These are phyloP conservation scores for Phycomyces blakesleeanus DNA, from an alignment of 192 early-diverging fungal genomes.

Conservation along the genomic window DNA sequence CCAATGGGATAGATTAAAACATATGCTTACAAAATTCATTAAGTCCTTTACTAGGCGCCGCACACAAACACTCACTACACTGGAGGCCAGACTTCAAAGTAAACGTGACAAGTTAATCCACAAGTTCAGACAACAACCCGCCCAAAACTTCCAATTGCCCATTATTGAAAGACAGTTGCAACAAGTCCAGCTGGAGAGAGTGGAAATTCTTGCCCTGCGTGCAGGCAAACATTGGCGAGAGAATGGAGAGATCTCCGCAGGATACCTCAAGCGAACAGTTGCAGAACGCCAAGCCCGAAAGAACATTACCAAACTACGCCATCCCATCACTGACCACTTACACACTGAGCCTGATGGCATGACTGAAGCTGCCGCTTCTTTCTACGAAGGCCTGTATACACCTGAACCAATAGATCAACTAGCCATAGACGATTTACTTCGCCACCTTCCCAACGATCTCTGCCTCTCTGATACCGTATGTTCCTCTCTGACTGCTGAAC, in stretches of 20 bases:
- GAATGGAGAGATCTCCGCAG: conserved; percentile 7
- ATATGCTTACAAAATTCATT: background rate
- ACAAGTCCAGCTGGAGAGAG: background rate
- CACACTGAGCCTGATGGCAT: background rate
- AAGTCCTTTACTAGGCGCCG: background rate
- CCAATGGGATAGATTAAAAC: conserved; percentile 5
- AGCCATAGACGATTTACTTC: background rate
- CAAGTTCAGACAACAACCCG: background rate
- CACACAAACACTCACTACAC: too few relatives aligned
- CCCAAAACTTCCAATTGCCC: background rate
- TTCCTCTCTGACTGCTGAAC: background rate
- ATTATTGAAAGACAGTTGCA: background rate
- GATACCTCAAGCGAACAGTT: conserved; percentile 5
- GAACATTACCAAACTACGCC: background rate
- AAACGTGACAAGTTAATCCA: conserved; percentile 1
- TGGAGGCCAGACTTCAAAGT: background rate
- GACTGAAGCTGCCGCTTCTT: background rate
- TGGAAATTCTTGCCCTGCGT: background rate
- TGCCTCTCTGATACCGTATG: background rate
- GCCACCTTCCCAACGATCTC: background rate
- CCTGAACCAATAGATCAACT: conserved; percentile 6
- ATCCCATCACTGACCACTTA: background rate
- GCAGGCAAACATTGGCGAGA: conserved; percentile 12
- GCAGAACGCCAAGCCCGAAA: background rate
- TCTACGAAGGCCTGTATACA: conserved; percentile 9